A percentile compares a stretch with the other conserved stretches of the same genome.
phyloP scores from a whole-genome alignment of 2,329 filamentous ascomycete species.

The Arthrobotrys pseudoclavata region DNA sequence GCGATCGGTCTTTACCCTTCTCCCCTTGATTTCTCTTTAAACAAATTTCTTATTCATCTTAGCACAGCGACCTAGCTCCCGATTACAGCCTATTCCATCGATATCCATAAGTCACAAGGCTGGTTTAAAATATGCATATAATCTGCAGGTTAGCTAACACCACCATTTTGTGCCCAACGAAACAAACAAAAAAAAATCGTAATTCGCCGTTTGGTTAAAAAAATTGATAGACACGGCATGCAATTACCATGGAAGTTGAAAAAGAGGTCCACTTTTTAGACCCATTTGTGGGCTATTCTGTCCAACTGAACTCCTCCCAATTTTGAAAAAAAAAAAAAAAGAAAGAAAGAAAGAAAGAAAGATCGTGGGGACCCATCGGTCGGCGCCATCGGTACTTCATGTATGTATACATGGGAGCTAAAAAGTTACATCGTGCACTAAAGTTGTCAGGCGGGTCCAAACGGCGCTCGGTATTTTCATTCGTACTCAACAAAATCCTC shows the following conservation, averaged over 20 bases:
- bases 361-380: not conserved
- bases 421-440: not conserved
- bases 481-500: too few species aligned
- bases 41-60: too few species aligned
- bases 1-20: not conserved
- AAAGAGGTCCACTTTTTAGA: too few species aligned
- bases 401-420: not conserved
- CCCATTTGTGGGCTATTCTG: not conserved
- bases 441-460: not conserved
- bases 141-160: too few species aligned
- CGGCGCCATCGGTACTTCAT: conserved; percentile 5
- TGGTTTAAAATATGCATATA: not conserved
- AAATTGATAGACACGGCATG: conserved; percentile 14
- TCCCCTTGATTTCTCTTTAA: too few species aligned
- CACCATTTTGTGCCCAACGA: conserved; percentile 8
- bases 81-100: too few species aligned
- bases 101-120: not conserved
- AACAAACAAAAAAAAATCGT: not conserved
- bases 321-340: not conserved
- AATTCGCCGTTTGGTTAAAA: conserved; percentile 9
- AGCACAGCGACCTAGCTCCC: too few species aligned
- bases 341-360: conserved; percentile 1
- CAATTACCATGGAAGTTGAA: not conserved
- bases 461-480: too few species aligned
- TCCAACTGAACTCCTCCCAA: conserved; percentile 14